phyloP scores from a whole-genome alignment of 768 basidiomycete genomes.

The Gloeopeniophorella convolvens region DNA sequence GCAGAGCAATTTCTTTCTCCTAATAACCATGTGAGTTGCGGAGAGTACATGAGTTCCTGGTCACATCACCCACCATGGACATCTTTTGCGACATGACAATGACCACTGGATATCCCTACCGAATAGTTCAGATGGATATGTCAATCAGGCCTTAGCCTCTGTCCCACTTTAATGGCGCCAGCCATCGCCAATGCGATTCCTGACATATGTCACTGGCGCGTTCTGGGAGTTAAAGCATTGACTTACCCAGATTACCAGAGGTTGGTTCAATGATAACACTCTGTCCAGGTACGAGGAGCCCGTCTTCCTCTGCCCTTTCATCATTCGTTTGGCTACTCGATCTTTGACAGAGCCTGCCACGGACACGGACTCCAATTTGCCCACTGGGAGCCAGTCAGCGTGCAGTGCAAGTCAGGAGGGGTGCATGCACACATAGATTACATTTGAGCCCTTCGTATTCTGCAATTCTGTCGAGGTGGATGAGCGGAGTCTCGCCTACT shows the following conservation, averaged over 20 bases:
- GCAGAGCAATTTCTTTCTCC: slow-evolving; percentile 91
- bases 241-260: slow-evolving; percentile 87
- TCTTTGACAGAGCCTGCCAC: slow-evolving; percentile 96
- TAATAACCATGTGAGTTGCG: slow-evolving; percentile 23
- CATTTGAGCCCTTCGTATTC: slow-evolving; percentile 71
- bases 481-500: slow-evolving; percentile 86
- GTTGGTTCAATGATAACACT: slow-evolving; percentile 95
- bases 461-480: slow-evolving; percentile 78
- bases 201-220: background rate
- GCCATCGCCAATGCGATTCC: slow-evolving; percentile 90
- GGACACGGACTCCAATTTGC: slow-evolving; percentile 84
- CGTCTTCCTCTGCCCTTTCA: slow-evolving; percentile 88
- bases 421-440: slow-evolving; percentile 68
- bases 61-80: slow-evolving; percentile 57
- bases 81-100: slow-evolving; percentile 94
- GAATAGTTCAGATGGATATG: slow-evolving; percentile 25
- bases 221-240: background rate
- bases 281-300: slow-evolving; percentile 76
- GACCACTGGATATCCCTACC: slow-evolving; percentile 81
- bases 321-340: slow-evolving; percentile 93
- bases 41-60: background rate
- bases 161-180: slow-evolving; percentile 83
- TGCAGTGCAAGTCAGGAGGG: background rate
- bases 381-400: slow-evolving; percentile 44
- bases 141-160: slow-evolving; percentile 2